phyloP scores from a whole-genome alignment of 2,329 filamentous ascomycete species.

The Colletotrichum agaves region DNA sequence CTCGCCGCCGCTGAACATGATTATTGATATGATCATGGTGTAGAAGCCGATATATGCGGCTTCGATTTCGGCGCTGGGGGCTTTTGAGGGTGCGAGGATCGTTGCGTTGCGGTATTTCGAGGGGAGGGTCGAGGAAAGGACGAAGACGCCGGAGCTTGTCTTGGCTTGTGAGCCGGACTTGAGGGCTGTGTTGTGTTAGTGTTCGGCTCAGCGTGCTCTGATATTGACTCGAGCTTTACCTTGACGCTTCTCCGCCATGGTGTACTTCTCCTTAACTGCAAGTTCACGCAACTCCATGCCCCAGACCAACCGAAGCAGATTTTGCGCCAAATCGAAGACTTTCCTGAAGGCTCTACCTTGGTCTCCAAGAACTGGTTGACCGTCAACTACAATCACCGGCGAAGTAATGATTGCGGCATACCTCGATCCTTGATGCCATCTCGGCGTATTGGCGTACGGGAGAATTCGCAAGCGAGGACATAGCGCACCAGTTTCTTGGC shows the following conservation, averaged over 20 bases:
- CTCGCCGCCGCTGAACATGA: constrained; percentile 77
- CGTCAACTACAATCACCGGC: background rate
- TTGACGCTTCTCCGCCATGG: constrained; percentile 80
- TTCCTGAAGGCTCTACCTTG: constrained; percentile 76
- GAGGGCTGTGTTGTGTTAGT: constrained; percentile 46
- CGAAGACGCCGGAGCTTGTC: constrained; percentile 75
- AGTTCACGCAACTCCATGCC: constrained; percentile 95
- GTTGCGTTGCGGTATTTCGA: constrained; percentile 70
- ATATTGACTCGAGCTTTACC: constrained; percentile 57
- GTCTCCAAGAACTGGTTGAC: constrained; percentile 73
- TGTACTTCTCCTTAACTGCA: constrained; percentile 82
- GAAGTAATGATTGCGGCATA: constrained; percentile 43
- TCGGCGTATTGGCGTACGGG: constrained; percentile 67
- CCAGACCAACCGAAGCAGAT: constrained; percentile 75
- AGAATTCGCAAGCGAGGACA: constrained; percentile 73
- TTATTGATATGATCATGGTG: constrained; percentile 80
- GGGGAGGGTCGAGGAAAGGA: constrained; percentile 80
- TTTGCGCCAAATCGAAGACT: constrained; percentile 82
- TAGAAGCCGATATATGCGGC: constrained; percentile 85
- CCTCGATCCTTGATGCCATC: constrained; percentile 73
- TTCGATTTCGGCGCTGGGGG: constrained; percentile 74
- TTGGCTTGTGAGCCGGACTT: constrained; percentile 62
- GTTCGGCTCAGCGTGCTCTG: background rate
- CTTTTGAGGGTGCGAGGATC: constrained; percentile 75
- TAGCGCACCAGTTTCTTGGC: constrained; percentile 77